Conservation (phyloP, 1,139 yeast genomes). For the Diutina sp. region DNA sequence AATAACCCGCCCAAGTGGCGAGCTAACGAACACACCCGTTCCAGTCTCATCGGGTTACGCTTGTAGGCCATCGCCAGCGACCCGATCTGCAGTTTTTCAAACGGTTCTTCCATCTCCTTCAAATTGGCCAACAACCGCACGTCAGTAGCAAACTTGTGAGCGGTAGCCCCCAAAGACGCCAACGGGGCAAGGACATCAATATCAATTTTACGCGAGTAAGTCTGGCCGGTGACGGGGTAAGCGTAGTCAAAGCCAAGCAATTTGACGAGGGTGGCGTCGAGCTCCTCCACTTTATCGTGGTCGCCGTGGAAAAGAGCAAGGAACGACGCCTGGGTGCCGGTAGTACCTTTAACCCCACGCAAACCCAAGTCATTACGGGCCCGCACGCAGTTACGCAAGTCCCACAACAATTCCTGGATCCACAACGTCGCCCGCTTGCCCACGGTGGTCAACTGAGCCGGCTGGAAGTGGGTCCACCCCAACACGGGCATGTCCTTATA, state of each 20-base stretch:
- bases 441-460: slow-evolving; percentile 96
- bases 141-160: slow-evolving; percentile 97
- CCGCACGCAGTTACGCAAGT: slow-evolving; percentile 86
- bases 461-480: slow-evolving; percentile 99
- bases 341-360: slow-evolving; percentile 98
- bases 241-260: slow-evolving; percentile 88
- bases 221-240: slow-evolving; percentile 97
- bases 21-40: slow-evolving; percentile 93
- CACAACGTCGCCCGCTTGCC: slow-evolving; percentile 97
- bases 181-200: slow-evolving; percentile 88
- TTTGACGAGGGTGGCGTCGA: slow-evolving; percentile 87
- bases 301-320: slow-evolving; percentile 90
- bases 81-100: slow-evolving; percentile 95
- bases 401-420: slow-evolving; percentile 98
- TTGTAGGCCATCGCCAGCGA: slow-evolving; percentile 99
- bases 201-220: slow-evolving; percentile 95
- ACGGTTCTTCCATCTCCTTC: slow-evolving; percentile 97
- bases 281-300: slow-evolving; percentile 87
- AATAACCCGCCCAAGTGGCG: slow-evolving; percentile 89
- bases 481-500: slow-evolving; percentile 93
- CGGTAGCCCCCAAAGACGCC: slow-evolving; percentile 91
- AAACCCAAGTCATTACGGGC: slow-evolving; percentile 94
- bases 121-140: slow-evolving; percentile 90
- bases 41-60: slow-evolving; percentile 99
- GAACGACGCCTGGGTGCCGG: slow-evolving; percentile 98